Base-by-base conservation (phyloP, 805 yeast species). In the Cyberlindnera mycetangii region DNA sequence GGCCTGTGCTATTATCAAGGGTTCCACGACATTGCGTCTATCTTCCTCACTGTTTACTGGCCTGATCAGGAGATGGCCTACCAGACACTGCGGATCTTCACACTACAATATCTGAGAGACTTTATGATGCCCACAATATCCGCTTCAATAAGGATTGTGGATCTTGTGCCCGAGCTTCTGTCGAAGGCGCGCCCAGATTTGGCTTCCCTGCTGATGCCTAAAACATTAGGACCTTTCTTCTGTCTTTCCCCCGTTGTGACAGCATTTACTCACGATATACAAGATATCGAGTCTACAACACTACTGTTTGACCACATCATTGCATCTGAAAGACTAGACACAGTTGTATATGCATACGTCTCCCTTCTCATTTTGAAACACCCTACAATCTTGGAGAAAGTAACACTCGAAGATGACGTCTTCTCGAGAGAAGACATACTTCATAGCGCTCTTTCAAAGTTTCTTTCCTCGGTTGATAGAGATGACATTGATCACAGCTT, bases 1-100 rank as follows among this genome's bases (percentile, higher is more conserved):
- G 56, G 63, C 4, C 67, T 90, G 33, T 70, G 78, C 47, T 92
- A 92, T 63, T 92, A 89, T 62, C 99, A 92, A 65, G 99, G 99
- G 0, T 88, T 76, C 62, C 98, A 92, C 63, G 98, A 93, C 56
- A 70, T 93, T 17, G 89, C 88, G 1, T 73, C 86, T 30, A 73
- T 85, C 5, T 68, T 86, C 7, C 65, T 85, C 5, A 59, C 83
- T 15, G 76, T 83, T 1, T 78, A 80, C 10, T 53, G 59, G 18
- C 66, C 61, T 4, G 67, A 53, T 43, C 14, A 22, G 11, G 57
- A 56, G 17, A 55, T 80, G 7, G 65, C 51, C 1, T 55, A 49
- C 28, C 7, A 3, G 8, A 14, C 37, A 8, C 38, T 90, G 39
- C 83, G 80, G 44, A 60, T 65, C 24, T 66, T 89, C 37, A 72